Percentiles rank a stretch among this genome's conserved stretches.
These are phyloP conservation scores for Aspergillus sp. DNA, from an alignment of 2,329 filamentous ascomycete genomes.

Conservation along the genomic window DNA sequence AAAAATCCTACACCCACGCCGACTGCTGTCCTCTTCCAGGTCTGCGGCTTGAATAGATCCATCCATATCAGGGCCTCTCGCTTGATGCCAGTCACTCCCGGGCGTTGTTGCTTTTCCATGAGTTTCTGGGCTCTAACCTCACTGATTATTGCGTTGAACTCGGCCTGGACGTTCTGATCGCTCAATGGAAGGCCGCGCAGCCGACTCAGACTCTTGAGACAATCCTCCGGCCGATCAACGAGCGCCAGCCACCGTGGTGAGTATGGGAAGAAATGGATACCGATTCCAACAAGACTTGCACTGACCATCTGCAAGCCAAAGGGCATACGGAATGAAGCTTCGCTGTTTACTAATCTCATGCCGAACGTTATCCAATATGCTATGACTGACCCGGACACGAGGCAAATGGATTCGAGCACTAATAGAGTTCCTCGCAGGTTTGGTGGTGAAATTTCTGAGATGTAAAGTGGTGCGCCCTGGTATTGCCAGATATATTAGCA, in stretches of 20 bases:
- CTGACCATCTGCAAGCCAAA: slow-evolving; percentile 50
- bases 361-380: slow-evolving; percentile 60
- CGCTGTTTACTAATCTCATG: slow-evolving; percentile 46
- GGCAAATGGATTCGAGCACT: slow-evolving; percentile 27
- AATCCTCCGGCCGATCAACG: slow-evolving; percentile 68
- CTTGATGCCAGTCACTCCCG: neutral
- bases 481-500: too few relatives aligned
- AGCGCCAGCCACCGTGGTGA: slow-evolving; percentile 69
- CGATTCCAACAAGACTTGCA: slow-evolving; percentile 44
- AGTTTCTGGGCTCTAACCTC: neutral
- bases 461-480: slow-evolving; percentile 49
- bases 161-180: slow-evolving; percentile 59
- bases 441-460: slow-evolving; percentile 48
- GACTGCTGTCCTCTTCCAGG: slow-evolving; percentile 34
- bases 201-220: slow-evolving; percentile 56
- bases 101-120: neutral
- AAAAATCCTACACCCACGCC: slow-evolving; percentile 48
- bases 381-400: slow-evolving; percentile 43
- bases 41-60: slow-evolving; percentile 55
- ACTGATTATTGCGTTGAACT: slow-evolving; percentile 61
- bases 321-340: slow-evolving; percentile 49
- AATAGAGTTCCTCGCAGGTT: slow-evolving; percentile 25
- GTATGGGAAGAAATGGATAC: slow-evolving; percentile 54
- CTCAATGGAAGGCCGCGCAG: slow-evolving; percentile 58
- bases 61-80: slow-evolving; percentile 31